These are phyloP conservation scores for Balansia obtecta DNA, from an alignment of 2,329 filamentous ascomycete genomes.

Conservation along the genomic window DNA sequence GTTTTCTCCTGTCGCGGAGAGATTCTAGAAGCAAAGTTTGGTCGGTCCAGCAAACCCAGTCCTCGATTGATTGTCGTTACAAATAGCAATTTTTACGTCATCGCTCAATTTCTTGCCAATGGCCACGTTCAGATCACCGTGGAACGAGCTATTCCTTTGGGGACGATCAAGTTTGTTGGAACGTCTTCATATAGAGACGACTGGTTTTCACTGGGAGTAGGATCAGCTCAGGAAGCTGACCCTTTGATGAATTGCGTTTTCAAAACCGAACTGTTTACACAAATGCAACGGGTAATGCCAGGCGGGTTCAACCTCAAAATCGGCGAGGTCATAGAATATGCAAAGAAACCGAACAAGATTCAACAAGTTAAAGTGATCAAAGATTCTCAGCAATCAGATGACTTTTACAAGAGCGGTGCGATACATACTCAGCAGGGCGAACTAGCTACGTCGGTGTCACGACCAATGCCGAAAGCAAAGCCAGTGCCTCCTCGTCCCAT, in stretches of 20 bases:
- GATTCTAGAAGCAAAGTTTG: conserved; percentile 85
- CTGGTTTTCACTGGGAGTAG: conserved; percentile 88
- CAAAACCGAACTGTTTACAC: conserved; percentile 95
- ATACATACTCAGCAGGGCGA: conserved; percentile 82
- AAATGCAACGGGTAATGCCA: conserved; percentile 68
- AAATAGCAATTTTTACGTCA: conserved; percentile 74
- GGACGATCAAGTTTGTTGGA: conserved; percentile 79
- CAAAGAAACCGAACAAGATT: conserved; percentile 93
- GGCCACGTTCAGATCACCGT: conserved; percentile 68
- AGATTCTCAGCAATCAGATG: conserved; percentile 63
- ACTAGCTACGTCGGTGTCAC: conserved; percentile 68
- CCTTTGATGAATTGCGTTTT: conserved; percentile 87
- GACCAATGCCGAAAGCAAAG: conserved; percentile 76
- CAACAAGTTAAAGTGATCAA: conserved; percentile 82
- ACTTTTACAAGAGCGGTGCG: conserved; percentile 87
- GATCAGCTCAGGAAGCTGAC: conserved; percentile 84
- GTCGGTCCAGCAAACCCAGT: conserved; percentile 86
- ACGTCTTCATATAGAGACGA: conserved; percentile 77
- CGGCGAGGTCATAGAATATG: conserved; percentile 78
- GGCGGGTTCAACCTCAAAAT: conserved; percentile 75
- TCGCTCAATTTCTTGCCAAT: conserved; percentile 74
- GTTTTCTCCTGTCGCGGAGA: conserved; percentile 90
- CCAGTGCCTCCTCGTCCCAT: conserved; percentile 81
- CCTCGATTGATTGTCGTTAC: conserved; percentile 78
- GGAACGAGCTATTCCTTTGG: conserved; percentile 71